Percentiles rank a stretch among this genome's conserved stretches.
Evolutionary conservation across 2,329 filamentous ascomycete genomes (phyloP).

Genomic region (Colletotrichum eremochloae): DNA sequence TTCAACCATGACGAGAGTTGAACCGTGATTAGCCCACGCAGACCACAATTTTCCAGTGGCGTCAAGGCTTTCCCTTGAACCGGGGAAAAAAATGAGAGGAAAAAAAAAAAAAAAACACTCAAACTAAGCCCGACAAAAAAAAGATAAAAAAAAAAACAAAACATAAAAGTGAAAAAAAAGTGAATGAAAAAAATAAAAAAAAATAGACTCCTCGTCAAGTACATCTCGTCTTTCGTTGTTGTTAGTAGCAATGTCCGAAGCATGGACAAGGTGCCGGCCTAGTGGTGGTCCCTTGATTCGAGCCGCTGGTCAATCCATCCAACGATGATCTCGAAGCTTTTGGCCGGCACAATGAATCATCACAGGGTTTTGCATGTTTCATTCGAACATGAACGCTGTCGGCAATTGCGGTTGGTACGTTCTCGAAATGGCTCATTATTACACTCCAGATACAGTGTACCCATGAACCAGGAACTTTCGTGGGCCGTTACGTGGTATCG

Average conservation of each 20-base stretch:
- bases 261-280: background rate
- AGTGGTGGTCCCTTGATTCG: conserved; percentile 18
- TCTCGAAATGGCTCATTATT: background rate
- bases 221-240: background rate
- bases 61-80: conserved; percentile 2
- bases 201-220: background rate
- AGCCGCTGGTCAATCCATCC: background rate
- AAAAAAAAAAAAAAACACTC: background rate
- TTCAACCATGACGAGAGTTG: conserved; percentile 7
- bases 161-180: no score
- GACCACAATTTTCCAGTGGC: background rate
- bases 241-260: background rate
- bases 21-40: conserved; percentile 24
- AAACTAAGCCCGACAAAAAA: no score
- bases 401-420: conserved; percentile 33
- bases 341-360: background rate
- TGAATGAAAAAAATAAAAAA: no score
- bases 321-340: conserved; percentile 8
- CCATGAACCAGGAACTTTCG: conserved; percentile 3
- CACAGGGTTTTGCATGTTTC: background rate
- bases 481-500: conserved; percentile 23
- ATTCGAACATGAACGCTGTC: conserved; percentile 2
- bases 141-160: no score
- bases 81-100: background rate
- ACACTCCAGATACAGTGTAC: background rate